A percentile compares a stretch with the other conserved stretches of the same genome.
phyloP scores from a whole-genome alignment of 2,329 filamentous ascomycete species.

The Scytalidium lignicola region DNA sequence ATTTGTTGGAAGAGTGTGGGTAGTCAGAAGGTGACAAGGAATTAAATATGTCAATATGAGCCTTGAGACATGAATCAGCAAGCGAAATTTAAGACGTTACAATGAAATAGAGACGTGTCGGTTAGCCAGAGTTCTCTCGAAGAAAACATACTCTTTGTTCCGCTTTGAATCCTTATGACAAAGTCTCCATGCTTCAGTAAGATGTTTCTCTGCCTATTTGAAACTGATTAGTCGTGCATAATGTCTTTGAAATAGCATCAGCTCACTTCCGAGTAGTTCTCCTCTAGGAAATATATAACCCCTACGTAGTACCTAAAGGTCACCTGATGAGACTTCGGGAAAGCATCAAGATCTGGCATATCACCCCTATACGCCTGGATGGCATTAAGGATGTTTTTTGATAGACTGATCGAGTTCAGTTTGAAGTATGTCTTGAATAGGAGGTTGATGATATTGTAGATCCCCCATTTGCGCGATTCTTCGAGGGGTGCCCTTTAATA shows the following conservation, averaged over 20 bases:
- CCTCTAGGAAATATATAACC: slow-evolving; percentile 88
- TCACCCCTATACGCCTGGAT: slow-evolving; percentile 73
- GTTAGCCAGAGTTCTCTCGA: slow-evolving; percentile 2
- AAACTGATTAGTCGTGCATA: not conserved
- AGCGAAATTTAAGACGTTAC: not conserved
- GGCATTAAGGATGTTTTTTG: slow-evolving; percentile 82
- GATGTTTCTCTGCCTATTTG: slow-evolving; percentile 66
- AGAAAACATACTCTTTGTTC: slow-evolving; percentile 70
- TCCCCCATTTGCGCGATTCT: slow-evolving; percentile 95
- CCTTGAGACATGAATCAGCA: slow-evolving; percentile 38
- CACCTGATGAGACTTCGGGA: slow-evolving; percentile 85
- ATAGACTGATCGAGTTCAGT: slow-evolving; percentile 83
- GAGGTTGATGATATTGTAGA: slow-evolving; percentile 91
- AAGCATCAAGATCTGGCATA: slow-evolving; percentile 72
- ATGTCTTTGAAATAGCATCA: not conserved
- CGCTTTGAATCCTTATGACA: slow-evolving; percentile 68
- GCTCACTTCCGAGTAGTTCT: slow-evolving; percentile 75
- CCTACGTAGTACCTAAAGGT: slow-evolving; percentile 97
- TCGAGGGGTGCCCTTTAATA: slow-evolving; percentile 65
- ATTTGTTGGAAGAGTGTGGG: slow-evolving; percentile 73
- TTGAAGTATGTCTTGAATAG: slow-evolving; percentile 99
- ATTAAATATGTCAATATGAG: slow-evolving; percentile 93
- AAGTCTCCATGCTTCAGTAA: slow-evolving; percentile 75
- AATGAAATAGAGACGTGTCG: not conserved
- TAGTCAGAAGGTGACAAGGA: slow-evolving; percentile 85